Conservation (phyloP, 768 basidiomycete species). For the Termitomyces sp. region DNA sequence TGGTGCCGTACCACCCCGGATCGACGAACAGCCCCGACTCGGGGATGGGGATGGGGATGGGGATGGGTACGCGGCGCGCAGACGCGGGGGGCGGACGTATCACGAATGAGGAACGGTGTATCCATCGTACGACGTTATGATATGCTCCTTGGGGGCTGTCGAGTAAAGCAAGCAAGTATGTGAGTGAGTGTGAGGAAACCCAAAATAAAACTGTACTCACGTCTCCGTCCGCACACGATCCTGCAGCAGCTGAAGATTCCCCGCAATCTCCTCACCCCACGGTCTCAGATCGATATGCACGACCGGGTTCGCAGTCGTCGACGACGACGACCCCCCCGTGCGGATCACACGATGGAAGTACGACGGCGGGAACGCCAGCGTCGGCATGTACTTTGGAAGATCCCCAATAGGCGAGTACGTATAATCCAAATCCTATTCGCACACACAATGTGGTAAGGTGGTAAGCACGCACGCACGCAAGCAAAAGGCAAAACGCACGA, state of each 20-base stretch:
- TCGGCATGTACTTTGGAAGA: constrained; percentile 75
- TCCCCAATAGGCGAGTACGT: constrained; percentile 75
- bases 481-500: constrained; percentile 47
- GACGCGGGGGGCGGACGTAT: constrained; percentile 58
- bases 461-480: too few species aligned
- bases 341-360: constrained; percentile 87
- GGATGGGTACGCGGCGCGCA: constrained; percentile 21
- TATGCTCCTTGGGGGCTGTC: constrained; percentile 71
- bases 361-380: constrained; percentile 79
- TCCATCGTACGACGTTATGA: constrained; percentile 84
- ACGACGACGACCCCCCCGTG: constrained; percentile 41
- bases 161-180: constrained; percentile 2
- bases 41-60: constrained; percentile 47
- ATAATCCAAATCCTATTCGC: constrained; percentile 85
- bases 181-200: not conserved
- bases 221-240: constrained; percentile 78
- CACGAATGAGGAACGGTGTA: constrained; percentile 74
- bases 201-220: constrained; percentile 41
- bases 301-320: constrained; percentile 64
- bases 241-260: constrained; percentile 72
- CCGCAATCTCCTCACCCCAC: constrained; percentile 76
- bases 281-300: constrained; percentile 71
- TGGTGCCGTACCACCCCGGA: constrained; percentile 77
- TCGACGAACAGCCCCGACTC: constrained; percentile 60
- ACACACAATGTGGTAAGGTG: too few species aligned